Conservation (phyloP, 306 rosid species). For the Rubus parviflorus region DNA sequence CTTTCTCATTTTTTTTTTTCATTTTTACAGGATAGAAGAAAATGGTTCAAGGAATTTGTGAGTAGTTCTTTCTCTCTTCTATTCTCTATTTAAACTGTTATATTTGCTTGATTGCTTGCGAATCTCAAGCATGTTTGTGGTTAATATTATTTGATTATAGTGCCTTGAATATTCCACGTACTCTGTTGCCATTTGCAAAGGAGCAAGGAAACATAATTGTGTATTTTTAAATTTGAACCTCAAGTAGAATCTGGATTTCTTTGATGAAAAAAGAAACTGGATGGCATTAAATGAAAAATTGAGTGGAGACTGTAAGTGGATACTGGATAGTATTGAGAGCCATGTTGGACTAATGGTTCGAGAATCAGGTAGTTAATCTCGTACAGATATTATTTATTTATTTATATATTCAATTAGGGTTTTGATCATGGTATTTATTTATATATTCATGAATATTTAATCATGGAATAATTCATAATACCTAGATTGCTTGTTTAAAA, state of each 20-base stretch:
- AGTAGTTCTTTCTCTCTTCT: slow-evolving; percentile 44
- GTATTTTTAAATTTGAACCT: not conserved
- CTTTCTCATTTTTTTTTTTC: not conserved
- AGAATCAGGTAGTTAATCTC: no score
- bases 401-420: no score
- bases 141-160: not conserved
- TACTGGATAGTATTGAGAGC: slow-evolving; percentile 1
- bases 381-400: no score
- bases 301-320: not conserved
- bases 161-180: not conserved
- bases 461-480: not conserved
- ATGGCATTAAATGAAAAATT: not conserved
- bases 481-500: slow-evolving; percentile 4
- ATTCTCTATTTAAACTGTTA: slow-evolving; percentile 2
- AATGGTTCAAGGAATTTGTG: slow-evolving; percentile 77
- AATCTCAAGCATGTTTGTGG: not conserved
- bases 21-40: slow-evolving; percentile 72
- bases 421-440: no score
- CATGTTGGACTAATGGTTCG: slow-evolving; percentile 17
- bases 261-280: not conserved
- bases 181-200: not conserved
- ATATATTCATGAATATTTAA: no score
- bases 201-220: not conserved
- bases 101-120: slow-evolving; percentile 4
- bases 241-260: not conserved